Base-by-base conservation (phyloP, 306 rosid genomes). In the Pterocarpus santalinus region DNA sequence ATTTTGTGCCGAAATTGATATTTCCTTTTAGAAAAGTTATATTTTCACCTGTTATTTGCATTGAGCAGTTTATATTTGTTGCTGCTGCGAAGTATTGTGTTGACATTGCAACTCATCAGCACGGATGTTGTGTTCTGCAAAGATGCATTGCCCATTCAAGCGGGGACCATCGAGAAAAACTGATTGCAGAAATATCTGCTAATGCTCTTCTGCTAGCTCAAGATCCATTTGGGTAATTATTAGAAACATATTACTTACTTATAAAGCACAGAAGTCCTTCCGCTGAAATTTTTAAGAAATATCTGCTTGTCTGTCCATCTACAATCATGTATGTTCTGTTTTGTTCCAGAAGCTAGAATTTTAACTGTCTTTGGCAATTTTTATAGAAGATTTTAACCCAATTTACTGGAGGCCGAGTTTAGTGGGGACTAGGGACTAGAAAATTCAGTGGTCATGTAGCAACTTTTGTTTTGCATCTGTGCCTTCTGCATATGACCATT, bases 91-190 rank as follows among this genome's bases (percentile, higher is more conserved):
- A 69, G 79, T 76, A 74, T 67, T 84, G 90, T 73, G 87, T 82
- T 43, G 90, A 84, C 47, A 62, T 89, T 82, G 88, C 87, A 44
- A 89, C 87, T 69, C 86, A 86, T 80, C 84, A 82, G 47, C 88
- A 89, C 35, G 92, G 90, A 66, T 89, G 92, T 51, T 79, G 88
- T 69, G 87, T 89, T 71, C 85, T 89, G 41, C 89, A 89, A 86
- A 72, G 76, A 70, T 89, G 92, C 76, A 81, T 89, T 61, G 39
- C 63, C 71, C 74, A 52, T 77, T 82, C 90, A 15, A 63, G 33
- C 11, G 83, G 78, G 55, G 65, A 78, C 64, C 72, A 76, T 33
- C 68, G 63, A 10, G 73, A 82, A 32, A 81, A 66, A 22, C 78
- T 89, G 72, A 44, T 84, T 3, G 79, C 75, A 1, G 90, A 72